Conservation (phyloP, 768 basidiomycete species). For the Tremella mesenterica region DNA sequence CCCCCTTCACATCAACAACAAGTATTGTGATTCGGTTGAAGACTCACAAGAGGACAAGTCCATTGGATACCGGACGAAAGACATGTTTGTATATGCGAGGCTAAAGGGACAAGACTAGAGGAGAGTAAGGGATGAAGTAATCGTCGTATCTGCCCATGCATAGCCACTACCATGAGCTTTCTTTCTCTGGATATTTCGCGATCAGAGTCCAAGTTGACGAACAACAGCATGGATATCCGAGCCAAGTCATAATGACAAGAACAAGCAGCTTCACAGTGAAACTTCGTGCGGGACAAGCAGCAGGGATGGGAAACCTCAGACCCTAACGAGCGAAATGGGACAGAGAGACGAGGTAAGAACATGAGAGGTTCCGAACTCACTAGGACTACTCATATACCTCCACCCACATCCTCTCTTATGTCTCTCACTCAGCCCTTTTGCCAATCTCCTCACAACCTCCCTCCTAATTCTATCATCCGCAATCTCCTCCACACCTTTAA, state of each 20-base stretch:
- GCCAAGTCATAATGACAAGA: too few relatives aligned
- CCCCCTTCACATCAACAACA: not conserved
- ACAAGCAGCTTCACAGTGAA: too few relatives aligned
- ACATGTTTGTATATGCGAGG: slow-evolving; percentile 4
- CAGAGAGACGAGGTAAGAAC: not conserved
- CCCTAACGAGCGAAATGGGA: slow-evolving; percentile 13
- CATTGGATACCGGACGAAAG: slow-evolving; percentile 3
- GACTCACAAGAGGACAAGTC: slow-evolving; percentile 12
- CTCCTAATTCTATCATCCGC: slow-evolving; percentile 10
- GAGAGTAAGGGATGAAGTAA: slow-evolving; percentile 22
- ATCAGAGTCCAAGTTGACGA: too few relatives aligned
- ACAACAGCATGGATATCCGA: too few relatives aligned
- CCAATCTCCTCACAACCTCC: slow-evolving; percentile 24
- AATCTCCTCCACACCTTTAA: slow-evolving; percentile 17
- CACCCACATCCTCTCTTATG: slow-evolving; percentile 28
- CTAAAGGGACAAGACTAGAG: slow-evolving; percentile 15
- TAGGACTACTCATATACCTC: slow-evolving; percentile 15
- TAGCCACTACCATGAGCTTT: too few relatives aligned
- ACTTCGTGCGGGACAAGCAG: too few relatives aligned
- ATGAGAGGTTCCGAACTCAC: slow-evolving; percentile 7
- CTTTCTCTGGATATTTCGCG: too few relatives aligned
- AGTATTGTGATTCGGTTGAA: not conserved
- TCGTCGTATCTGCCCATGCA: slow-evolving; percentile 9
- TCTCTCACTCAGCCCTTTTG: slow-evolving; percentile 3
- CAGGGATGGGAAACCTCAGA: too few relatives aligned